phyloP scores from a whole-genome alignment of 139 green algal species.

The Volvox africanus region DNA sequence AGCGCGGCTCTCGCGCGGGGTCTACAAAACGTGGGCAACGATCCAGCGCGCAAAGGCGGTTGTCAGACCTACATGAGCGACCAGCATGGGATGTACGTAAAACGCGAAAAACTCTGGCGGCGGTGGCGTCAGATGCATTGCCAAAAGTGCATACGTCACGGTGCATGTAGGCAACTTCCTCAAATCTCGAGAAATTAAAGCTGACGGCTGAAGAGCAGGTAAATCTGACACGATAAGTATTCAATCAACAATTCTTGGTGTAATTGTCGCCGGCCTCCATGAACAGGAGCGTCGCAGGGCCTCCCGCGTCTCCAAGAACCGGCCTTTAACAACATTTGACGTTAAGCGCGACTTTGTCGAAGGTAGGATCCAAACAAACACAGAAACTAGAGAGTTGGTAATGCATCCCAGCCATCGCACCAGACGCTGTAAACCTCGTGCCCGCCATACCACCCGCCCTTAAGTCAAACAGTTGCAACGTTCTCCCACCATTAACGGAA shows the following conservation, averaged over 20 bases:
- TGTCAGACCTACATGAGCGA: slow-evolving; percentile 6
- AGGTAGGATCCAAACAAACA: not conserved
- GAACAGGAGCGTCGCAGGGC: slow-evolving; percentile 44
- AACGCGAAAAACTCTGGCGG: not conserved
- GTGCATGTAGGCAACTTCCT: slow-evolving; percentile 21
- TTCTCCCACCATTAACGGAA: too few relatives aligned
- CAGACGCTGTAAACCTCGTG: too few relatives aligned
- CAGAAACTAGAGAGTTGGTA: too few relatives aligned
- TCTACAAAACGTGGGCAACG: not conserved
- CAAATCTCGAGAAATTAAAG: slow-evolving; percentile 46
- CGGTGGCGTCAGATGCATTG: not conserved
- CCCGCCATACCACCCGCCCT: too few relatives aligned
- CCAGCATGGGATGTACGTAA: slow-evolving; percentile 49
- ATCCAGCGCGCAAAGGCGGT: not conserved
- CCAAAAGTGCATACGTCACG: not conserved
- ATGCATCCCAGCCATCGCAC: too few relatives aligned
- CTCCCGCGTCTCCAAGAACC: slow-evolving; percentile 40
- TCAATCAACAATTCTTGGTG: too few relatives aligned
- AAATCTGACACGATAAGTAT: not conserved
- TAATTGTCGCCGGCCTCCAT: too few relatives aligned
- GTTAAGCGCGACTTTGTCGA: not conserved
- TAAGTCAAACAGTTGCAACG: too few relatives aligned
- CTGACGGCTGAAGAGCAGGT: slow-evolving; percentile 33
- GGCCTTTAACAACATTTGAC: not conserved
- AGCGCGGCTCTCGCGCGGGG: not conserved